phyloP scores from a whole-genome alignment of 2,329 filamentous ascomycete species.

The Lecanicillium sp. region DNA sequence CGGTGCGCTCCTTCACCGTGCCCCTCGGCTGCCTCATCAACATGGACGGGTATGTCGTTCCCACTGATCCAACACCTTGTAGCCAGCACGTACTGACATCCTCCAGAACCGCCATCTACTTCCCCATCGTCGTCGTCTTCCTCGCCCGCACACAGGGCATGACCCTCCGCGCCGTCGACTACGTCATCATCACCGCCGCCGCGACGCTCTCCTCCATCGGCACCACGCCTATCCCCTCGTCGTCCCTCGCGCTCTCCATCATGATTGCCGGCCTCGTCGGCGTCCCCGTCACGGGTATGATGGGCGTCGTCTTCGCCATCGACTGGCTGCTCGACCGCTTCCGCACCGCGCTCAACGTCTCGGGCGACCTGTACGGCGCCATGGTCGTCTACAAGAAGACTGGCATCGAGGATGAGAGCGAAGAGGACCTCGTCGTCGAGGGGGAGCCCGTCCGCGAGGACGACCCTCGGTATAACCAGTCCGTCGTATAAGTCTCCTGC shows the following conservation, averaged over 20 bases:
- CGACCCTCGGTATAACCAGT: no score
- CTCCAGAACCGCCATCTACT: conserved; percentile 46
- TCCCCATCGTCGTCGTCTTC: conserved; percentile 47
- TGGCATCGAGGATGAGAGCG: conserved; percentile 22
- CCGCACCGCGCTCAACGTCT: conserved; percentile 45
- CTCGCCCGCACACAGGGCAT: conserved; percentile 45
- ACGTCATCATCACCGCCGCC: conserved; percentile 42
- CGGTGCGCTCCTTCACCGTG: conserved; percentile 38
- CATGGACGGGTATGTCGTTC: conserved; percentile 42
- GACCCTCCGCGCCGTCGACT: conserved; percentile 36
- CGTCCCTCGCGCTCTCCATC: conserved; percentile 44
- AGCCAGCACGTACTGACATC: conserved; percentile 17
- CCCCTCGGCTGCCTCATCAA: conserved; percentile 45
- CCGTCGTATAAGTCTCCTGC: no score
- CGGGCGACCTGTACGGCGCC: conserved; percentile 42
- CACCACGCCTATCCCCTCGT: conserved; percentile 47
- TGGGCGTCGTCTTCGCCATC: conserved; percentile 46
- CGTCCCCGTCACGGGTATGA: conserved; percentile 43
- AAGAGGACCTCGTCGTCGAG: not conserved
- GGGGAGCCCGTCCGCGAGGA: not conserved
- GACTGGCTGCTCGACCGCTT: conserved; percentile 53
- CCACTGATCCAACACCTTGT: no score
- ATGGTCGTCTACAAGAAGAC: conserved; percentile 34
- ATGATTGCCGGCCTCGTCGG: conserved; percentile 44
- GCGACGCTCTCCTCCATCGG: conserved; percentile 47